A percentile compares a stretch with the other conserved stretches of the same genome.
phyloP scores from a whole-genome alignment of 306 rosid genomes.

The Oemleria cerasiformis region DNA sequence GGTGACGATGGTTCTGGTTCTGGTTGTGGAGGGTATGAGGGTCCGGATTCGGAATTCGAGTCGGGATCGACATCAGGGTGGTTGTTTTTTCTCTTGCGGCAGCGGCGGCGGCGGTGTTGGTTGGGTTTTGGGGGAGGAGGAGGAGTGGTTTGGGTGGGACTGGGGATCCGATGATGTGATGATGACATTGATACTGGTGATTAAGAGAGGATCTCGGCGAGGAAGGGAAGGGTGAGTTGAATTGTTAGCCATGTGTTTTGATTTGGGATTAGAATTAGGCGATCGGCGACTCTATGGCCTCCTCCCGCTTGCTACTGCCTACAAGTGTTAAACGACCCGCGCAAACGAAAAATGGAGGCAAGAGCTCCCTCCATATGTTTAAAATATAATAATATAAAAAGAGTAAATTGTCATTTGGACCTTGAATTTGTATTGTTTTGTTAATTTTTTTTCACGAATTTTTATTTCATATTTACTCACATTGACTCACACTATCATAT shows the following conservation, averaged over 20 bases:
- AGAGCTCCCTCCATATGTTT: not conserved
- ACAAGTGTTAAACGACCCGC: not conserved
- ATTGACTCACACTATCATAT: too few relatives aligned
- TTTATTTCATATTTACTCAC: too few relatives aligned
- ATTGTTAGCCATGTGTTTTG: not conserved
- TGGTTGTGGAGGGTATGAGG: not conserved
- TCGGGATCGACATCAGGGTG: not conserved
- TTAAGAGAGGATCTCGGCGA: not conserved
- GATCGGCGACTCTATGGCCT: not conserved
- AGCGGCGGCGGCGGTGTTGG: not conserved
- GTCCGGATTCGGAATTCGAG: slow-evolving; percentile 2
- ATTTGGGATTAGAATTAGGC: not conserved
- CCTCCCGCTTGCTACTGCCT: not conserved
- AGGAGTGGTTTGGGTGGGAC: not conserved
- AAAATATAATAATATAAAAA: too few relatives aligned
- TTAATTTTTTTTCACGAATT: too few relatives aligned
- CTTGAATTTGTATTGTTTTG: too few relatives aligned
- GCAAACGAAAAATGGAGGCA: not conserved
- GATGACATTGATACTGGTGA: not conserved
- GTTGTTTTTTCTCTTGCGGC: not conserved
- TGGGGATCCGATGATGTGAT: not conserved
- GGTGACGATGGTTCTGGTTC: not conserved
- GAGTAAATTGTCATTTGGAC: not conserved
- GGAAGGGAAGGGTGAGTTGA: not conserved
- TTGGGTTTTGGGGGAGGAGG: not conserved